A percentile compares a stretch with the other conserved stretches of the same genome.
phyloP scores from a whole-genome alignment of 1,284 basidiomycete genomes.

The Fistulina hepatica region DNA sequence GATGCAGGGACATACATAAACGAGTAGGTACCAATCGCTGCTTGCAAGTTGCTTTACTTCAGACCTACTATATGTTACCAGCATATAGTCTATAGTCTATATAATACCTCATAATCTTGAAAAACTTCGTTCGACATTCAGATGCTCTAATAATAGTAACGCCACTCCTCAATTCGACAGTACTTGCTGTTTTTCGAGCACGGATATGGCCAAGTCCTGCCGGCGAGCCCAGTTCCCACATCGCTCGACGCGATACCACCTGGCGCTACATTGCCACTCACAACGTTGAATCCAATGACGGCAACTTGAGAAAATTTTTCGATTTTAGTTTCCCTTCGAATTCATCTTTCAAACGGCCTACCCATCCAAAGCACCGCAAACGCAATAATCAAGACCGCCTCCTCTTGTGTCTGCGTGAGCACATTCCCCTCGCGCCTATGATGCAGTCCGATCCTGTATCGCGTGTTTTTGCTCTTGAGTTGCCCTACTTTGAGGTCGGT shows the following conservation, averaged over 20 bases:
- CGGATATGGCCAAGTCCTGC: slow-evolving; percentile 30
- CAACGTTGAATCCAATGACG: slow-evolving; percentile 10
- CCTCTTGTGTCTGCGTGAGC: slow-evolving; percentile 58
- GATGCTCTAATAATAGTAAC: slow-evolving; percentile 33
- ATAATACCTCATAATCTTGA: too few species aligned
- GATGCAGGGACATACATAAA: too few species aligned
- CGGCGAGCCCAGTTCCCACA: neutral
- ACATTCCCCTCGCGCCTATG: slow-evolving; percentile 45
- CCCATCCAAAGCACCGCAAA: slow-evolving; percentile 66
- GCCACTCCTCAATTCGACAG: slow-evolving; percentile 65
- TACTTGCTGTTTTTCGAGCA: slow-evolving; percentile 50
- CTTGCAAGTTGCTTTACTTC: too few species aligned
- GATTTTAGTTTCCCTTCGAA: slow-evolving; percentile 5
- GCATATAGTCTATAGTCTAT: too few species aligned
- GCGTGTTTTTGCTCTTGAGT: slow-evolving; percentile 7
- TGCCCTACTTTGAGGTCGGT: slow-evolving; percentile 2
- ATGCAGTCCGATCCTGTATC: slow-evolving; percentile 48
- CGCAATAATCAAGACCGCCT: slow-evolving; percentile 55
- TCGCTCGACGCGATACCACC: slow-evolving; percentile 7
- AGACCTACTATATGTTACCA: too few species aligned
- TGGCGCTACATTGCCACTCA: slow-evolving; percentile 7
- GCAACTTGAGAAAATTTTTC: slow-evolving; percentile 8
- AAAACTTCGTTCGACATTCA: too few species aligned
- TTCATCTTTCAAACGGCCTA: slow-evolving; percentile 25
- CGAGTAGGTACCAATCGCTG: too few species aligned